Percentiles rank a stretch among this genome's conserved stretches.
These are phyloP conservation scores for Nakataea oryzae DNA, from an alignment of 2,329 filamentous ascomycete genomes.

Conservation along the genomic window DNA sequence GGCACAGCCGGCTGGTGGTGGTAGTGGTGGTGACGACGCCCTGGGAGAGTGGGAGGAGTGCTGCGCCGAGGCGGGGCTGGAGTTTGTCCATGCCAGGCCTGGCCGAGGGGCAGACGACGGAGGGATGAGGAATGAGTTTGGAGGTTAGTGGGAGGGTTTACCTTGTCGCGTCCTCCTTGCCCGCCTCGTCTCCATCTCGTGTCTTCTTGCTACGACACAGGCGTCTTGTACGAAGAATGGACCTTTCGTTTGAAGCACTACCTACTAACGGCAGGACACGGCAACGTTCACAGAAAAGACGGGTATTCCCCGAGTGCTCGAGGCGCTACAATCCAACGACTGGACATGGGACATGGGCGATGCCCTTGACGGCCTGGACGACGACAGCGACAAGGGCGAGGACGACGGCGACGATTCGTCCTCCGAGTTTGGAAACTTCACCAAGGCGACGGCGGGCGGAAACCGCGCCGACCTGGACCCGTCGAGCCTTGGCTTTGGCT, in stretches of 20 bases:
- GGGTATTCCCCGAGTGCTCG: constrained; percentile 40
- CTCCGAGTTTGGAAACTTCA: constrained; percentile 21
- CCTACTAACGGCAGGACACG: not conserved
- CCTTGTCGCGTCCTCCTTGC: no score
- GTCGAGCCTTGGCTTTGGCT: constrained; percentile 39
- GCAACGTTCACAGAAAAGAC: constrained; percentile 10
- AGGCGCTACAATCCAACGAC: constrained; percentile 56
- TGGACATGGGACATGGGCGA: constrained; percentile 29
- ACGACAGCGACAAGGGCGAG: constrained; percentile 16
- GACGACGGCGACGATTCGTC: constrained; percentile 22
- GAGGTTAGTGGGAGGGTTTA: constrained; percentile 30
- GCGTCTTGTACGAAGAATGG: no score
- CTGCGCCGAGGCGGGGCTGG: constrained; percentile 45
- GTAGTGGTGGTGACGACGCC: constrained; percentile 17
- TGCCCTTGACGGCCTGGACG: constrained; percentile 8
- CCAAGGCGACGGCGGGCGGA: constrained; percentile 13
- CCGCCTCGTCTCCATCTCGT: no score
- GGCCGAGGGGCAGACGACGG: constrained; percentile 23
- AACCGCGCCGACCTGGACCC: constrained; percentile 28
- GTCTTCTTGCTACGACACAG: no score
- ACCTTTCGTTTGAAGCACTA: no score
- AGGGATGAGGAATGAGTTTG: constrained; percentile 40
- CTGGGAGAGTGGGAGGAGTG: constrained; percentile 52
- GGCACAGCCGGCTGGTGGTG: not conserved
- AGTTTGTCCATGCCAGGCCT: constrained; percentile 45